These are phyloP conservation scores for Lepidopterella palustris DNA, from an alignment of 495 filamentous ascomycete species.

Conservation along the genomic window DNA sequence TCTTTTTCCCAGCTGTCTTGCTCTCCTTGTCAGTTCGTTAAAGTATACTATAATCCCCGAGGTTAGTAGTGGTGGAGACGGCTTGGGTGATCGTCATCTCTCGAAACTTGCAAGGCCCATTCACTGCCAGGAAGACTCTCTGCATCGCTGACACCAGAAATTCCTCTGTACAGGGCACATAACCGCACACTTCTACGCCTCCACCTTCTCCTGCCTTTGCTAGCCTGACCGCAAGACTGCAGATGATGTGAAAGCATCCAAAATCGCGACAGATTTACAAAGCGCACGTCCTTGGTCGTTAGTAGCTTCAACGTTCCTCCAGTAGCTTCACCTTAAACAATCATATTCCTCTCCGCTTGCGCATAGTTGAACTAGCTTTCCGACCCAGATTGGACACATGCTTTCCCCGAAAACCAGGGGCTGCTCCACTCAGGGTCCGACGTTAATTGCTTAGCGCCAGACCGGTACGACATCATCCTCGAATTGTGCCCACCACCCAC, in stretches of 20 bases:
- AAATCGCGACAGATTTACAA: neutral
- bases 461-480: neutral
- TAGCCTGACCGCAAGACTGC: neutral
- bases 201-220: neutral
- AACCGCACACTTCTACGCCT: neutral
- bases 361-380: neutral
- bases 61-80: neutral
- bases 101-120: neutral
- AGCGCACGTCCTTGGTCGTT: neutral
- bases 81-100: constrained; percentile 4
- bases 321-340: neutral
- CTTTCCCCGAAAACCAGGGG: neutral
- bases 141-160: neutral
- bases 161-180: neutral
- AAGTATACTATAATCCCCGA: neutral
- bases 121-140: neutral
- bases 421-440: neutral
- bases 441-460: neutral
- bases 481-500: neutral
- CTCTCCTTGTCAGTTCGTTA: no score
- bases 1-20: no score
- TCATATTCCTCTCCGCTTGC: neutral
- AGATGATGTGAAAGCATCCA: neutral
- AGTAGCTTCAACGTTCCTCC: no score
- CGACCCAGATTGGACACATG: neutral